phyloP scores from a whole-genome alignment of 768 basidiomycete species.

The Lentinus tigrinus region DNA sequence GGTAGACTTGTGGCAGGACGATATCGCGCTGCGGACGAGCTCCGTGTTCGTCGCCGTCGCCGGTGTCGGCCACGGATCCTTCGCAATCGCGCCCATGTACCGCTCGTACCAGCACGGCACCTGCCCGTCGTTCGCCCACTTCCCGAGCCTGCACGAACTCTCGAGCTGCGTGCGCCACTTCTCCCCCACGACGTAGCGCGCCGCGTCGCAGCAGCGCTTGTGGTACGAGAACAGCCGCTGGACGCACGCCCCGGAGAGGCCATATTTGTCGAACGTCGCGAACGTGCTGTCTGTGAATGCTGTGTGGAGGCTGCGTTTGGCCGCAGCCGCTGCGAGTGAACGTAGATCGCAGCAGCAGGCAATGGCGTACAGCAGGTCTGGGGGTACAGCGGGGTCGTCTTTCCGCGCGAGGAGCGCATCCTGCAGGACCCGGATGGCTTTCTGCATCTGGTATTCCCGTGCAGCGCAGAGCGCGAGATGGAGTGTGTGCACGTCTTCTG shows the following conservation, averaged over 20 bases:
- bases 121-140: background rate
- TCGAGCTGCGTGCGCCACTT: background rate
- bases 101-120: background rate
- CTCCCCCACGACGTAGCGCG: background rate
- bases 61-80: background rate
- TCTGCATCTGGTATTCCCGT: conserved; percentile 21
- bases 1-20: background rate
- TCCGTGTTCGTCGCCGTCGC: background rate
- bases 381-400: background rate
- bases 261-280: background rate
- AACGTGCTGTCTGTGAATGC: background rate
- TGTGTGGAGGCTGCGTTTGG: conserved; percentile 16
- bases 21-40: background rate
- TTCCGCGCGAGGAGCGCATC: background rate
- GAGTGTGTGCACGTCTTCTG: background rate
- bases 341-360: background rate
- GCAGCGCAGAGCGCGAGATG: conserved; percentile 19
- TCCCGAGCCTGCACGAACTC: background rate
- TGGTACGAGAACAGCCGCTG: background rate
- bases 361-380: background rate
- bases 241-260: background rate
- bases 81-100: background rate
- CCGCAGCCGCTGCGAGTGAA: conserved; percentile 18
- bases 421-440: conserved; percentile 8
- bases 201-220: background rate